Conservation (phyloP, 1,284 basidiomycete species). For the Trichosporon sp. region DNA sequence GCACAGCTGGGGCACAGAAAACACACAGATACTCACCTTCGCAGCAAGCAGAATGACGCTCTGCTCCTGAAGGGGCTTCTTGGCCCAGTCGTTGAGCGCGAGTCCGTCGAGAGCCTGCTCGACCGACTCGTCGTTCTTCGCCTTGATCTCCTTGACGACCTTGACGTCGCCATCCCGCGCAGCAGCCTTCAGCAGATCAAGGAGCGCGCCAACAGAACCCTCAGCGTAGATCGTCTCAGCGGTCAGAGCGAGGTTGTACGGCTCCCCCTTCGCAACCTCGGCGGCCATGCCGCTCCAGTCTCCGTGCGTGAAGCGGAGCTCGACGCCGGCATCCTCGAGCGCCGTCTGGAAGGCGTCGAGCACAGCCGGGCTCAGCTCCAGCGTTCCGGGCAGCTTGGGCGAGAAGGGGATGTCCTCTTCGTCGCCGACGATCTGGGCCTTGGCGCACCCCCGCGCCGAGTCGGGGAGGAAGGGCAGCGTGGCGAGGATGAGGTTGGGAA, state of each 20-base stretch:
- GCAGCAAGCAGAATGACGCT: constrained; percentile 51
- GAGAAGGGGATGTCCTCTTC: constrained; percentile 31
- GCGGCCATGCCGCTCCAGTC: constrained; percentile 64
- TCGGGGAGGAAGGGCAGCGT: constrained; percentile 42
- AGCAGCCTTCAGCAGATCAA: constrained; percentile 59
- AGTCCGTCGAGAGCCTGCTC: constrained; percentile 41
- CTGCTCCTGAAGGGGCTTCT: constrained; percentile 28
- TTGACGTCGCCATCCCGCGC: constrained; percentile 10
- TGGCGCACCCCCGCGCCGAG: constrained; percentile 39
- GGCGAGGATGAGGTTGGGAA: constrained; percentile 83
- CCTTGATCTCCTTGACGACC: not conserved
- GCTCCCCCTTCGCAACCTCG: not conserved
- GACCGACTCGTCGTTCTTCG: constrained; percentile 28
- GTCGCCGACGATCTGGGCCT: constrained; percentile 27
- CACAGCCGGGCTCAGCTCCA: constrained; percentile 68
- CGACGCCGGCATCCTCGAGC: constrained; percentile 63
- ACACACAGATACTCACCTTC: constrained; percentile 42
- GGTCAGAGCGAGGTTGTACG: constrained; percentile 76
- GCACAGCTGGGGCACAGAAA: too few species aligned
- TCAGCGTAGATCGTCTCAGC: constrained; percentile 90
- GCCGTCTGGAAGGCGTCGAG: constrained; percentile 67
- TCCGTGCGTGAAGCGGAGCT: constrained; percentile 76
- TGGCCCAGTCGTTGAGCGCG: constrained; percentile 39
- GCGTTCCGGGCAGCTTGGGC: constrained; percentile 54
- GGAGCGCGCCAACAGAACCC: constrained; percentile 68